Conservation (phyloP, 2,329 filamentous ascomycete genomes). For the Pseudogymnoascus sp. region DNA sequence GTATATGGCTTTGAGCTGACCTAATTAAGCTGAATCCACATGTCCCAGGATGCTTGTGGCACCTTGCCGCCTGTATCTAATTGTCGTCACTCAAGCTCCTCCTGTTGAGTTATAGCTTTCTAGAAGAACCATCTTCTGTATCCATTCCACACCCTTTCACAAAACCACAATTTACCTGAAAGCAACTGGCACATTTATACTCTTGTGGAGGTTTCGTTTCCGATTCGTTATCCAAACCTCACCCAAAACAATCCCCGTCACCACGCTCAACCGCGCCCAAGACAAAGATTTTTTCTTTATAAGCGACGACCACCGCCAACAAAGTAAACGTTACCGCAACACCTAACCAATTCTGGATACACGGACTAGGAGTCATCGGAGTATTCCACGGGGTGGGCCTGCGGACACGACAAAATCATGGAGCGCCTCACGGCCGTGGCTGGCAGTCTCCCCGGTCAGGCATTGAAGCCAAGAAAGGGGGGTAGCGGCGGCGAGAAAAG, state of each 20-base stretch:
- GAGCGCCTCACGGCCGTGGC: background rate
- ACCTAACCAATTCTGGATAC: background rate
- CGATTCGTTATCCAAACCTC: background rate
- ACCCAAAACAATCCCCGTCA: background rate
- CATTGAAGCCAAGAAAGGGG: background rate
- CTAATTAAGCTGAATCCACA: no score
- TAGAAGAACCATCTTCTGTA: no score
- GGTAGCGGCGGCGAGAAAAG: background rate
- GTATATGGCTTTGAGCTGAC: no score
- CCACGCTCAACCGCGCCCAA: background rate
- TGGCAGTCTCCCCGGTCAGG: no score
- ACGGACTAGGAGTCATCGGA: background rate
- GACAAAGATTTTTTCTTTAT: no score
- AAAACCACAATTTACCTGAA: background rate
- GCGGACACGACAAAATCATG: background rate
- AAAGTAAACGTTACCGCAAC: background rate
- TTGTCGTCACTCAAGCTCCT: no score
- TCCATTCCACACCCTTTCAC: no score
- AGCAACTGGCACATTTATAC: background rate
- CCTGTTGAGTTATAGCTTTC: no score
- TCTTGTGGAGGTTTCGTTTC: background rate
- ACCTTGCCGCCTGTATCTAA: no score
- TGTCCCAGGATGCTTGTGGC: no score
- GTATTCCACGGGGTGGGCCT: background rate
- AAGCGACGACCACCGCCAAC: background rate